A percentile compares a stretch with the other conserved stretches of the same genome.
Conservation (phyloP, 2,329 filamentous ascomycete species). For the Scytalidium sp. region DNA sequence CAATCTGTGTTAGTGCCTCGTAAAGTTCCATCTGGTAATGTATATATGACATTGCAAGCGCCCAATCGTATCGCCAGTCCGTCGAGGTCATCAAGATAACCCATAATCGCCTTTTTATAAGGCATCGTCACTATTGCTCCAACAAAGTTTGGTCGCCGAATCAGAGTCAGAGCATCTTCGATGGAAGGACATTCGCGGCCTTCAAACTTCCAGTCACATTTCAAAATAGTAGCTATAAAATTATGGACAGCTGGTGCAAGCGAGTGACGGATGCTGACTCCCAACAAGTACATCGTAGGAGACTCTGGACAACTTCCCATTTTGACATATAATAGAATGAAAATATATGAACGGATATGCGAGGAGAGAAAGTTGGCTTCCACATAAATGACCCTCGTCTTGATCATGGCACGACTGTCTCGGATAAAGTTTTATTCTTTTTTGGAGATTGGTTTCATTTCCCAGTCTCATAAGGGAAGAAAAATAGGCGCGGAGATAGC, state of each 20-base stretch:
- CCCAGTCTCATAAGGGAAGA: no score
- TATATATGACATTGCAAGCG: constrained; percentile 75
- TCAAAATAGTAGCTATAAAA: constrained; percentile 31
- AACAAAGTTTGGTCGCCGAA: constrained; percentile 57
- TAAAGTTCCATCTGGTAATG: constrained; percentile 45
- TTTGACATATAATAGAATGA: no score
- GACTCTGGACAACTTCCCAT: no score
- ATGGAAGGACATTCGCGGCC: constrained; percentile 31
- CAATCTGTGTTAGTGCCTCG: constrained; percentile 80
- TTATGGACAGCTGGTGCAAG: constrained; percentile 39
- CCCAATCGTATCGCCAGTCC: constrained; percentile 67
- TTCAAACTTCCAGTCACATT: constrained; percentile 32
- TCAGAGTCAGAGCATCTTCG: constrained; percentile 38
- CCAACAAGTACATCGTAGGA: constrained; percentile 38
- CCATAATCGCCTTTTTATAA: constrained; percentile 73
- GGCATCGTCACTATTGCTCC: constrained; percentile 78
- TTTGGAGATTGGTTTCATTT: no score
- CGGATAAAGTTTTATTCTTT: no score
- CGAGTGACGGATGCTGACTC: constrained; percentile 37
- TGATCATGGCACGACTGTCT: no score
- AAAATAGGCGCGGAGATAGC: no score
- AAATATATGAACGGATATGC: no score
- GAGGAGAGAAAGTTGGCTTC: no score
- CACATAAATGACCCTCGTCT: no score
- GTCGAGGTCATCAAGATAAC: constrained; percentile 68